phyloP scores from a whole-genome alignment of 2,329 filamentous ascomycete species.

The Botrytis fabae region DNA sequence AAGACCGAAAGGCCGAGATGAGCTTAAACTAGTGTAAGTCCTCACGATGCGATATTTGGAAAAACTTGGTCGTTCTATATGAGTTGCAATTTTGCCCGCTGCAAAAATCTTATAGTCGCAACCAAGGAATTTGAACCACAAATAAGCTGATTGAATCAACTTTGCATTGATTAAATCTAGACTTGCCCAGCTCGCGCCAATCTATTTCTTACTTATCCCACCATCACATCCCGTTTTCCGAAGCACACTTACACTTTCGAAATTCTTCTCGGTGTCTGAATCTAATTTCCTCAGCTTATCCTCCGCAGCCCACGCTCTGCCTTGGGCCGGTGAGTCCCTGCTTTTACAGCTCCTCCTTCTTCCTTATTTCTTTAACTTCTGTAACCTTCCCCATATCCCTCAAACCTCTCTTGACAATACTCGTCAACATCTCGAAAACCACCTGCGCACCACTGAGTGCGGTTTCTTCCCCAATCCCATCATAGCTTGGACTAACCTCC shows the following conservation, averaged over 20 bases:
- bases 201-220: not conserved
- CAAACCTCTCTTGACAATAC: constrained; percentile 62
- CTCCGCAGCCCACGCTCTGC: no score
- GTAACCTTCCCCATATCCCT: constrained; percentile 35
- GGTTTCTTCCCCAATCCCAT: constrained; percentile 77
- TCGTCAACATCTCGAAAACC: constrained; percentile 81
- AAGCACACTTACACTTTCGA: not conserved
- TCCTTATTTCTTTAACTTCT: not conserved
- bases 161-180: not conserved
- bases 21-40: not conserved
- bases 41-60: not conserved
- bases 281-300: not conserved
- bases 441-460: constrained; percentile 82
- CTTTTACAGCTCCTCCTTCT: constrained; percentile 5
- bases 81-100: not conserved
- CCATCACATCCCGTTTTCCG: not conserved
- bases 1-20: constrained; percentile 4
- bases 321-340: not conserved
- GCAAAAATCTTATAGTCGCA: not conserved
- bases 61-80: not conserved
- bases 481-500: constrained; percentile 83
- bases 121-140: not conserved
- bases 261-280: not conserved
- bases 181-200: not conserved
- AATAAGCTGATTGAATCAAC: not conserved